These are phyloP conservation scores for Sugiyamaella paludigena DNA, from an alignment of 1,139 yeast species.

Conservation along the genomic window DNA sequence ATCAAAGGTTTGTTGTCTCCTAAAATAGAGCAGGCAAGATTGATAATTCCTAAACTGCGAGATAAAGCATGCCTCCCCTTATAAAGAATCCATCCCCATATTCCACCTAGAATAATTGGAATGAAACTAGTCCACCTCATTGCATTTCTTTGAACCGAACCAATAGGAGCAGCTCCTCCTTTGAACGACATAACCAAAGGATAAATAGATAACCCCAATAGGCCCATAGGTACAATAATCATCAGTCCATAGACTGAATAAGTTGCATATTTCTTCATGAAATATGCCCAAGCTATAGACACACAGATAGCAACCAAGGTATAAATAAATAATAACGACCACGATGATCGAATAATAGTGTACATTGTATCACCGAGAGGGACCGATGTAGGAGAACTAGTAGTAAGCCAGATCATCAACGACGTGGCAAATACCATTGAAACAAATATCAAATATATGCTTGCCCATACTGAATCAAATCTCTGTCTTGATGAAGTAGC, in stretches of 20 bases:
- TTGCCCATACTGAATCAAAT: slow-evolving; percentile 36
- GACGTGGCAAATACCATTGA: slow-evolving; percentile 39
- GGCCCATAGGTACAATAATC: slow-evolving; percentile 37
- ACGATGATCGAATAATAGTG: slow-evolving; percentile 33
- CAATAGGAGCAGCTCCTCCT: slow-evolving; percentile 31
- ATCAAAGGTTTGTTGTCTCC: slow-evolving; percentile 35
- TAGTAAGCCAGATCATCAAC: slow-evolving; percentile 35
- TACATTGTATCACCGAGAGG: slow-evolving; percentile 39
- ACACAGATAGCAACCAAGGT: slow-evolving; percentile 33
- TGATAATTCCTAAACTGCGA: slow-evolving; percentile 28
- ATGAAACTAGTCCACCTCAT: slow-evolving; percentile 40
- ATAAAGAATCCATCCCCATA: slow-evolving; percentile 38
- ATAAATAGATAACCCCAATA: slow-evolving; percentile 32
- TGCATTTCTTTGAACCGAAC: slow-evolving; percentile 40
- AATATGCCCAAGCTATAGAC: slow-evolving; percentile 38
- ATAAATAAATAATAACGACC: slow-evolving; percentile 31
- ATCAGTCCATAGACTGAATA: slow-evolving; percentile 38
- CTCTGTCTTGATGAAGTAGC: slow-evolving; percentile 20
- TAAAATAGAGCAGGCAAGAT: slow-evolving; percentile 36
- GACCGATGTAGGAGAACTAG: slow-evolving; percentile 29
- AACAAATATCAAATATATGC: slow-evolving; percentile 31
- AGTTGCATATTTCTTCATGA: slow-evolving; percentile 34
- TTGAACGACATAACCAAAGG: slow-evolving; percentile 39
- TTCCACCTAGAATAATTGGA: slow-evolving; percentile 34
- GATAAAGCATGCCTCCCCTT: slow-evolving; percentile 35